Percentiles rank a stretch among this genome's conserved stretches.
These are phyloP conservation scores for Mycosphaerella sp. DNA, from an alignment of 2,329 filamentous ascomycete species.

Conservation along the genomic window DNA sequence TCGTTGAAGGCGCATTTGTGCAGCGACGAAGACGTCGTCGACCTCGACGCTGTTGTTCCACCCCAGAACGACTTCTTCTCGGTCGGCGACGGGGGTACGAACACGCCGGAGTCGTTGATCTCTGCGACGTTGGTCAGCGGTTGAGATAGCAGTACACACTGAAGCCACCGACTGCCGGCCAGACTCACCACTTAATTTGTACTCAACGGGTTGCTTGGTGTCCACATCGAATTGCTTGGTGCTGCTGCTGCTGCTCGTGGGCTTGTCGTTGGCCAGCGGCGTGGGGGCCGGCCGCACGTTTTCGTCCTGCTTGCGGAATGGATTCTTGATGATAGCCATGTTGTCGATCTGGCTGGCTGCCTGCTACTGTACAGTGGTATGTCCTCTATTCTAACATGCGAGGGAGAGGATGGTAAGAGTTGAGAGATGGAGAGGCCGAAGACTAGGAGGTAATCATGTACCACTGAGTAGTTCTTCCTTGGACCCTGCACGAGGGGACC, in stretches of 20 bases:
- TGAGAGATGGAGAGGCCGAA: too few relatives aligned
- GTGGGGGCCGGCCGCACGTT: conserved; percentile 26
- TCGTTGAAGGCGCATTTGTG: conserved; percentile 65
- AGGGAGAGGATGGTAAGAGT: background rate
- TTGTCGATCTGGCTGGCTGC: background rate
- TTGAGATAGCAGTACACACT: background rate
- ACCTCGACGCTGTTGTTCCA: conserved; percentile 44
- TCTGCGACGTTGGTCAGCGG: conserved; percentile 49
- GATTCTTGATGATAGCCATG: conserved; percentile 38
- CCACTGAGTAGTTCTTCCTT: too few relatives aligned
- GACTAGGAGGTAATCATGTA: background rate
- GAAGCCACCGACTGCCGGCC: background rate
- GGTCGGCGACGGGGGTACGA: conserved; percentile 87
- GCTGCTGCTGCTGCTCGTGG: conserved; percentile 10
- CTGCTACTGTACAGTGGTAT: background rate
- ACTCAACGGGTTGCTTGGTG: conserved; percentile 42
- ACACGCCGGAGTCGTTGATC: conserved; percentile 92
- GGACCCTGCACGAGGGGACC: too few relatives aligned
- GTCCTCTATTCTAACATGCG: background rate
- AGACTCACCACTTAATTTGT: conserved; percentile 48
- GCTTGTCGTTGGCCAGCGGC: conserved; percentile 13
- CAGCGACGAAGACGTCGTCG: conserved; percentile 47
- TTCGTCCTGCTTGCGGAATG: conserved; percentile 37
- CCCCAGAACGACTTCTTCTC: conserved; percentile 79
- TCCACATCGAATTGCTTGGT: conserved; percentile 39